Percentiles rank a stretch among this genome's conserved stretches.
phyloP scores from a whole-genome alignment of 441 rosid species.

The Metrosideros polymorpha region DNA sequence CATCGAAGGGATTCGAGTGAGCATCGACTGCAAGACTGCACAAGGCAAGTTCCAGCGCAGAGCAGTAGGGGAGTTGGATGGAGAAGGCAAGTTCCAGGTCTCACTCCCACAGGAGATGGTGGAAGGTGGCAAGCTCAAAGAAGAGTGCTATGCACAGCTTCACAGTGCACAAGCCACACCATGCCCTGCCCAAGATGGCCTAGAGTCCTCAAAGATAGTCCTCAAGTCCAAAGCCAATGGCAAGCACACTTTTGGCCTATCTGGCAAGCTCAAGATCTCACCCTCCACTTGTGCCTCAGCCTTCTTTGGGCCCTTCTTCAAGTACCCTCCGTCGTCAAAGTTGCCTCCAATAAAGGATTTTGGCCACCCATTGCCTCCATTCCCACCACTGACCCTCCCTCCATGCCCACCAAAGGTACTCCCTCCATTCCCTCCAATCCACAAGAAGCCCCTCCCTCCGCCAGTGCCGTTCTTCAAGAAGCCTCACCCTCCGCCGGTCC shows the following conservation, averaged over 20 bases:
- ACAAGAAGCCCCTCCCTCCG: constrained; percentile 20
- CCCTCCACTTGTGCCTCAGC: constrained; percentile 56
- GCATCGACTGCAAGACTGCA: constrained; percentile 59
- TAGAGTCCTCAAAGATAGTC: constrained; percentile 49
- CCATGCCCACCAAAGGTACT: neutral
- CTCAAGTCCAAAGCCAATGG: constrained; percentile 24
- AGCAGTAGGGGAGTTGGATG: constrained; percentile 46
- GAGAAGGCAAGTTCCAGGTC: constrained; percentile 60
- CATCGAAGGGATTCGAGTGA: constrained; percentile 52
- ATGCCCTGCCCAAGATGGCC: constrained; percentile 52
- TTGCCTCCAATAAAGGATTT: neutral
- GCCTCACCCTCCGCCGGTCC: neutral
- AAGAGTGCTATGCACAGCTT: constrained; percentile 83
- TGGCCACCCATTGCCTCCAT: constrained; percentile 15
- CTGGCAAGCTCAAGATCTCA: constrained; percentile 51
- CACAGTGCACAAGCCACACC: constrained; percentile 52
- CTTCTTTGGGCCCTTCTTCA: constrained; percentile 40
- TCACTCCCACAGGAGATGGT: constrained; percentile 43
- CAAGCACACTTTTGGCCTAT: constrained; percentile 44
- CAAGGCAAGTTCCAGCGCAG: constrained; percentile 39
- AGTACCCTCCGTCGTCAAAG: constrained; percentile 11
- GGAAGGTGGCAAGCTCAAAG: constrained; percentile 42
- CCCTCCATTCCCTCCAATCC: constrained; percentile 5
- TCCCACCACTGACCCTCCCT: constrained; percentile 25
- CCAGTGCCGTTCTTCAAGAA: constrained; percentile 12